Percentiles rank a stretch among this genome's conserved stretches.
phyloP scores from a whole-genome alignment of 352 stramenopile species.

The Globisporangium cylindrosporum region DNA sequence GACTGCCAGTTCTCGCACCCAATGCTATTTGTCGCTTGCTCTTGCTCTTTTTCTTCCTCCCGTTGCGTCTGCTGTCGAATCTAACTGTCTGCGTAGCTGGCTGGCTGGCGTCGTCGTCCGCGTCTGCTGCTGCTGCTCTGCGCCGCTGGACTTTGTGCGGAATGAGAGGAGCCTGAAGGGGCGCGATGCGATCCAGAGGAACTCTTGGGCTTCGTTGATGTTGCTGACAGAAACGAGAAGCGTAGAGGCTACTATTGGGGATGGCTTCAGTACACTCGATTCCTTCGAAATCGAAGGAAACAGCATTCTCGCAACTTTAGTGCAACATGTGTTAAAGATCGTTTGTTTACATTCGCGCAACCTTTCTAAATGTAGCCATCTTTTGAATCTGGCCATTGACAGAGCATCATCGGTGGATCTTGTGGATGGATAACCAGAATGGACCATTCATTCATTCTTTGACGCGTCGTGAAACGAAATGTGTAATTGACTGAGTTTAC shows the following conservation, averaged over 20 bases:
- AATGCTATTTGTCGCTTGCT: background rate
- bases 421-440: background rate
- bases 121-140: background rate
- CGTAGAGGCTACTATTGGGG: conserved; percentile 7
- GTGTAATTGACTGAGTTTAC: background rate
- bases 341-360: conserved; percentile 5
- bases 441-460: background rate
- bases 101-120: background rate
- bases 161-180: conserved; percentile 1
- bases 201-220: background rate
- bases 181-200: background rate
- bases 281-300: conserved; percentile 10
- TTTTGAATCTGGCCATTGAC: background rate
- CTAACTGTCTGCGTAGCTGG: background rate
- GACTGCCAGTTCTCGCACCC: background rate
- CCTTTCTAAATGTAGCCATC: conserved; percentile 9
- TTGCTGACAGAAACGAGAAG: background rate
- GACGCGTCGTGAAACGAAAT: background rate
- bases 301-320: conserved; percentile 7
- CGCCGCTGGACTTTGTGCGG: background rate
- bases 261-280: background rate
- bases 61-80: background rate
- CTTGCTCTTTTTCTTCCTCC: background rate
- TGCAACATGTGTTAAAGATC: conserved; percentile 7
- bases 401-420: background rate